Conservation (phyloP, 768 basidiomycete species). For the Boletus barrowsii region DNA sequence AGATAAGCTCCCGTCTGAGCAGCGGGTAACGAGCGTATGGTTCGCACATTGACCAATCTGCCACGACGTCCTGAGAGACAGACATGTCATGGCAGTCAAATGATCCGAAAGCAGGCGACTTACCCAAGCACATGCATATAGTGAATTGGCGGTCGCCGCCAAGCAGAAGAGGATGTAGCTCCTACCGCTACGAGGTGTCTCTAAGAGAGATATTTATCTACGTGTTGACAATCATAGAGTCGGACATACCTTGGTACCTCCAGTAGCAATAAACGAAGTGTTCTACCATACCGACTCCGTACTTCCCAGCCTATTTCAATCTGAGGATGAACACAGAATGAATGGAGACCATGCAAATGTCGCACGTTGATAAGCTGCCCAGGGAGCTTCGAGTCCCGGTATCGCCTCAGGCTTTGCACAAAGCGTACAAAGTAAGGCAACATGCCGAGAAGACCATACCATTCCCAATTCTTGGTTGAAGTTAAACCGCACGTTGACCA, state of each 20-base stretch:
- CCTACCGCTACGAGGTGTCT: constrained; percentile 39
- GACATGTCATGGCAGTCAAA: neutral
- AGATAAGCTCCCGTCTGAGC: constrained; percentile 74
- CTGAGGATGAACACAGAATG: neutral
- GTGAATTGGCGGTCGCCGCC: constrained; percentile 55
- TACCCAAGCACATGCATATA: constrained; percentile 82
- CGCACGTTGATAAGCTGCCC: constrained; percentile 88
- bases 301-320: constrained; percentile 74
- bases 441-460: constrained; percentile 53
- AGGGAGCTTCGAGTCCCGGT: constrained; percentile 64
- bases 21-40: constrained; percentile 54
- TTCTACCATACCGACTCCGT: constrained; percentile 60
- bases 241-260: constrained; percentile 56
- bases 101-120: constrained; percentile 17
- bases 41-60: constrained; percentile 89
- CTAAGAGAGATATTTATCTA: constrained; percentile 2
- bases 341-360: neutral
- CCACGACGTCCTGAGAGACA: constrained; percentile 65
- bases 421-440: constrained; percentile 76
- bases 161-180: constrained; percentile 73
- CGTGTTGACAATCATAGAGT: neutral
- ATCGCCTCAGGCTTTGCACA: constrained; percentile 86
- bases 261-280: constrained; percentile 74
- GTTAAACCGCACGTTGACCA: constrained; percentile 42
- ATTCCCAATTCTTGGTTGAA: constrained; percentile 51